Evolutionary conservation across 2,329 filamentous ascomycete species (phyloP).

Genomic region (Ploettnerulaceae sp.): DNA sequence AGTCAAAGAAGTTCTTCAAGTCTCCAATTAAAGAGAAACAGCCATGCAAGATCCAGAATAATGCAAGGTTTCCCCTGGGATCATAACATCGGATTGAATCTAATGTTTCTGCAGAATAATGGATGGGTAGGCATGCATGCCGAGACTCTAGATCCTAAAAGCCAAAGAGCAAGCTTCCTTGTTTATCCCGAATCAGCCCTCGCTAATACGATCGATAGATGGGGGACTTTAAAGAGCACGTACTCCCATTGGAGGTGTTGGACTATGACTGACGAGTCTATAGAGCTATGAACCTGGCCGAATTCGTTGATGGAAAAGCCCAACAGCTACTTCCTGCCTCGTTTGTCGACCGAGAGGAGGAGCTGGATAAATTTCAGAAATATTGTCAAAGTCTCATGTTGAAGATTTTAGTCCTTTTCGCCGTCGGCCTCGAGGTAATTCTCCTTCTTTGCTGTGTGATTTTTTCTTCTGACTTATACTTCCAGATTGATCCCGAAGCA

Average conservation of each 20-base stretch:
- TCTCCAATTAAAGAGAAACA: slow-evolving; percentile 68
- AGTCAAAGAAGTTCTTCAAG: slow-evolving; percentile 71
- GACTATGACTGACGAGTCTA: slow-evolving; percentile 5
- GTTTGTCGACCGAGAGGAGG: slow-evolving; percentile 53
- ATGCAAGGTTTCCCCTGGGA: slow-evolving; percentile 35
- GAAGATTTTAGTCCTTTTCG: slow-evolving; percentile 70
- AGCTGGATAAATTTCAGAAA: slow-evolving; percentile 62
- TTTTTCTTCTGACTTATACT: neutral
- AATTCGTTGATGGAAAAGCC: slow-evolving; percentile 61
- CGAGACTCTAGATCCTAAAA: slow-evolving; percentile 80
- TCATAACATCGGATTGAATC: neutral
- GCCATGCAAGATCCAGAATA: slow-evolving; percentile 65
- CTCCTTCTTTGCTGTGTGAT: neutral
- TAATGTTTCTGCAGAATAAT: slow-evolving; percentile 55
- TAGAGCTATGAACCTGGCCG: slow-evolving; percentile 88
- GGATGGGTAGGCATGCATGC: slow-evolving; percentile 87
- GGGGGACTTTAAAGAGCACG: slow-evolving; percentile 84
- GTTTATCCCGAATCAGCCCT: neutral
- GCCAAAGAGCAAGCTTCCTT: slow-evolving; percentile 59
- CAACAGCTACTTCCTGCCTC: slow-evolving; percentile 71
- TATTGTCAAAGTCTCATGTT: slow-evolving; percentile 70
- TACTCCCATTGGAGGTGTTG: neutral
- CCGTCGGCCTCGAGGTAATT: slow-evolving; percentile 63
- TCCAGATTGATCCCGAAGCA: slow-evolving; percentile 23
- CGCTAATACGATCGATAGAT: slow-evolving; percentile 42